Conservation (phyloP, 129 eudicot species). For the Arctium minus region DNA sequence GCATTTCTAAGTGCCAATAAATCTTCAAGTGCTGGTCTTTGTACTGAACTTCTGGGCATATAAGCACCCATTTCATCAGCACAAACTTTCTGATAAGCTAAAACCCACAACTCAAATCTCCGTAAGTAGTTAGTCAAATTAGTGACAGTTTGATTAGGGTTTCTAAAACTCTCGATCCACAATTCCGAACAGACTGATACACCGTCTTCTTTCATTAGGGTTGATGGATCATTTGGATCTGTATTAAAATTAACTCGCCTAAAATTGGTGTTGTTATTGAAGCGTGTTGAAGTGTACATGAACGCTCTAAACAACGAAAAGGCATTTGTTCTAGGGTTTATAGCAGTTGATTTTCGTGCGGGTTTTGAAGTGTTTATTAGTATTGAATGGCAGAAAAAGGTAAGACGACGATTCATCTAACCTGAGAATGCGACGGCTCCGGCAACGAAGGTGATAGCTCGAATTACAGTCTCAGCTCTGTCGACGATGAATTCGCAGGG, state of each 20-base stretch:
- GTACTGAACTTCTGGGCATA: conserved; percentile 68
- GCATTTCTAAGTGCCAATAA: conserved; percentile 74
- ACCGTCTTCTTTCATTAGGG: conserved; percentile 83
- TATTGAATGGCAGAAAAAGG: conserved; percentile 31
- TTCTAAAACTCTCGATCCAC: conserved; percentile 76
- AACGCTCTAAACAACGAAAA: conserved; percentile 35
- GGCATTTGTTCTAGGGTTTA: conserved; percentile 27
- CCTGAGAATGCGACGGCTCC: conserved; percentile 20
- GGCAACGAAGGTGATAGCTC: conserved; percentile 10
- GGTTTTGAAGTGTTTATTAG: conserved; percentile 27
- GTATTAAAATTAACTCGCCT: conserved; percentile 2
- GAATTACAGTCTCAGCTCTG: background rate
- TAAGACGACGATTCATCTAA: conserved; percentile 49
- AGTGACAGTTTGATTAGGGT: conserved; percentile 49
- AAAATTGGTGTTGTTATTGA: conserved; percentile 11
- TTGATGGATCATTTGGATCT: conserved; percentile 75
- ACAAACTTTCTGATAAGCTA: conserved; percentile 82
- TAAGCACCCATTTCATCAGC: conserved; percentile 81
- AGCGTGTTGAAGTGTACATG: conserved; percentile 43
- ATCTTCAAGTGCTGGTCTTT: conserved; percentile 61
- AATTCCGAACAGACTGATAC: conserved; percentile 70
- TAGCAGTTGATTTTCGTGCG: background rate
- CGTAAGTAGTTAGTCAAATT: conserved; percentile 58
- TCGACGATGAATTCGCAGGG: background rate
- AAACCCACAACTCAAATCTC: conserved; percentile 84